Conservation (phyloP, 305 asterid genomes). For the Caryopteris hybrid region DNA sequence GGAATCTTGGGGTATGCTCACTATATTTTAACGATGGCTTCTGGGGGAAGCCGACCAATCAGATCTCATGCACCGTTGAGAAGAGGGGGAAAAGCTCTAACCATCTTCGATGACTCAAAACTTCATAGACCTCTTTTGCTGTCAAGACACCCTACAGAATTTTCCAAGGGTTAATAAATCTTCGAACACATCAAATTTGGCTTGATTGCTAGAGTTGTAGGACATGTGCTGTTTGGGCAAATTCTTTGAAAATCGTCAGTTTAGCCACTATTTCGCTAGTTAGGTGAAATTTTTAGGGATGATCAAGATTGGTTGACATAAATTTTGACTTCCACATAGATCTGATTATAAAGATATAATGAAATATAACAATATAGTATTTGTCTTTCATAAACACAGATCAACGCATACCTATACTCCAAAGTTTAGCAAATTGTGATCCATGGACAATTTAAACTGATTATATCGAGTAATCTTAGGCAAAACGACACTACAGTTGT, state of each 20-base stretch:
- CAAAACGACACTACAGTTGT: background rate
- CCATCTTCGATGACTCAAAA: slow-evolving; percentile 65
- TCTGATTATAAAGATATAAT: background rate
- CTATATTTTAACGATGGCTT: slow-evolving; percentile 50
- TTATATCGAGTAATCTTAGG: background rate
- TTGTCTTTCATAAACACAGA: background rate
- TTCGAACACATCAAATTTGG: background rate
- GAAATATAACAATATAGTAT: background rate
- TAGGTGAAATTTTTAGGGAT: background rate
- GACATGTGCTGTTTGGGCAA: too few relatives aligned
- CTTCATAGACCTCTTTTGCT: slow-evolving; percentile 79
- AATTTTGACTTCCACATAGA: background rate
- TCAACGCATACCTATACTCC: background rate
- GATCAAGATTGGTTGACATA: too few relatives aligned
- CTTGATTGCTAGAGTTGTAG: background rate
- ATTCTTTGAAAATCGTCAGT: too few relatives aligned
- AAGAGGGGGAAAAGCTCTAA: slow-evolving; percentile 70
- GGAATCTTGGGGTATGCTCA: slow-evolving; percentile 36
- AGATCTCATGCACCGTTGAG: slow-evolving; percentile 75
- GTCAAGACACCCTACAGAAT: slow-evolving; percentile 68
- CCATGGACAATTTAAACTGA: background rate
- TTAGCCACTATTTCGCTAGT: background rate
- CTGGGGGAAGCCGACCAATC: slow-evolving; percentile 57
- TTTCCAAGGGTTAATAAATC: background rate
- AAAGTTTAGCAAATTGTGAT: background rate